Conservation (phyloP, 164 flowering plant species). For the grape (Vitis vinifera) region DNA sequence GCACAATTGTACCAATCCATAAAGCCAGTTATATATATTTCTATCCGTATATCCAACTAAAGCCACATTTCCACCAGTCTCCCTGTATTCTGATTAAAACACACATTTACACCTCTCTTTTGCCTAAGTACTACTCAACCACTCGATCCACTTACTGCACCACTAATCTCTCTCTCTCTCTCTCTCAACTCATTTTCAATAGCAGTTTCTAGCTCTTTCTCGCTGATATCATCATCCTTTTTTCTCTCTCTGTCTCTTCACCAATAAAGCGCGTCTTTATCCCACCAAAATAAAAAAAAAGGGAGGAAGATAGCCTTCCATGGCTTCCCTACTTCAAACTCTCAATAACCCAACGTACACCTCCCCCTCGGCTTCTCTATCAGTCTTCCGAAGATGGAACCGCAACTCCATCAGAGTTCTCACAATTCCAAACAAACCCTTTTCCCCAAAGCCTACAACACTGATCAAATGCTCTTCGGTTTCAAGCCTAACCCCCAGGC, state of each 20-base stretch:
- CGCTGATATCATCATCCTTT: no score
- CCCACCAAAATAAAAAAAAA: no score
- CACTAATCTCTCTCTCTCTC: neutral
- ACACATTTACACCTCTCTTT: no score
- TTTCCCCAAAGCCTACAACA: slow-evolving; percentile 2
- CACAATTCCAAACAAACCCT: slow-evolving; percentile 6
- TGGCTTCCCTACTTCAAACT: slow-evolving; percentile 13
- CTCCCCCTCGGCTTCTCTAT: neutral
- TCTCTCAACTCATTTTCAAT: no score
- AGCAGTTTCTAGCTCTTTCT: no score
- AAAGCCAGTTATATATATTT: no score
- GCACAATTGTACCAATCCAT: no score
- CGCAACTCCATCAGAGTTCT: neutral
- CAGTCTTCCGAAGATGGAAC: neutral
- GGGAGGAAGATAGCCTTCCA: neutral
- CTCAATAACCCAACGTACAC: neutral
- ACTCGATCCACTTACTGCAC: neutral
- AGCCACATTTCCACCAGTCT: no score
- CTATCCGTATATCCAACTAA: no score
- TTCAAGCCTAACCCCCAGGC: slow-evolving; percentile 10
- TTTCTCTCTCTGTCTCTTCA: neutral
- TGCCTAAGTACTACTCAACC: neutral
- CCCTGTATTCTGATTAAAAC: no score
- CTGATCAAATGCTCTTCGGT: slow-evolving; percentile 6
- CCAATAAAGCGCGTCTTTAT: neutral